Conservation (phyloP, 2,329 filamentous ascomycete genomes). For the Conoideocrella luteorostrata region DNA sequence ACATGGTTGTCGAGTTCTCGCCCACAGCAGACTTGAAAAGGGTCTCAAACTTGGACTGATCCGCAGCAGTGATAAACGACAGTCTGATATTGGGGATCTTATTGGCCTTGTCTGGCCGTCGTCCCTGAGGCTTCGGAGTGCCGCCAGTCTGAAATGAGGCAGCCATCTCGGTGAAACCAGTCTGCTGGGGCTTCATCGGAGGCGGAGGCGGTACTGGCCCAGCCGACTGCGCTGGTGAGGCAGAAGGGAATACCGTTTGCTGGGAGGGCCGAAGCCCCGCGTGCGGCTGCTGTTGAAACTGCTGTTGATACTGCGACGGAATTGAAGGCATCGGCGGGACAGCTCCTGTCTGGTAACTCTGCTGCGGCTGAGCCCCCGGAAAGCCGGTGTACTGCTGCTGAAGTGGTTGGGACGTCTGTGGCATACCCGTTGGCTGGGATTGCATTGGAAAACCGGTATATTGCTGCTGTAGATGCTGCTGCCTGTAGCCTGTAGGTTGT, state of each 20-base stretch:
- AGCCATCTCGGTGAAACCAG: constrained; percentile 61
- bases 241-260: constrained; percentile 35
- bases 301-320: constrained; percentile 53
- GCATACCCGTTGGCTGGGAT: constrained; percentile 38
- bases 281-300: constrained; percentile 48
- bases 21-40: constrained; percentile 94
- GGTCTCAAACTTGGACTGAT: constrained; percentile 96
- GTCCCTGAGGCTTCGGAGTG: constrained; percentile 36
- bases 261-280: constrained; percentile 34
- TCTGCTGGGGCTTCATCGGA: constrained; percentile 59
- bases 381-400: constrained; percentile 67
- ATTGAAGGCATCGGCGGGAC: constrained; percentile 53
- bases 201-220: constrained; percentile 45
- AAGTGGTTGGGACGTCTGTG: constrained; percentile 50
- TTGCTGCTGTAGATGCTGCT: constrained; percentile 47
- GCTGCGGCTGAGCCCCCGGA: constrained; percentile 47
- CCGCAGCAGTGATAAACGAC: constrained; percentile 90
- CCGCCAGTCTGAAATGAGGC: constrained; percentile 56
- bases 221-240: constrained; percentile 45
- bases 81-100: constrained; percentile 92
- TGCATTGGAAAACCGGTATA: constrained; percentile 56
- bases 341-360: constrained; percentile 53
- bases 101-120: constrained; percentile 46
- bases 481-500: constrained; percentile 54
- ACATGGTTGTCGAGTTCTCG: constrained; percentile 75